Conservation (phyloP, 495 filamentous ascomycete species). For the Acidiella bohemica region DNA sequence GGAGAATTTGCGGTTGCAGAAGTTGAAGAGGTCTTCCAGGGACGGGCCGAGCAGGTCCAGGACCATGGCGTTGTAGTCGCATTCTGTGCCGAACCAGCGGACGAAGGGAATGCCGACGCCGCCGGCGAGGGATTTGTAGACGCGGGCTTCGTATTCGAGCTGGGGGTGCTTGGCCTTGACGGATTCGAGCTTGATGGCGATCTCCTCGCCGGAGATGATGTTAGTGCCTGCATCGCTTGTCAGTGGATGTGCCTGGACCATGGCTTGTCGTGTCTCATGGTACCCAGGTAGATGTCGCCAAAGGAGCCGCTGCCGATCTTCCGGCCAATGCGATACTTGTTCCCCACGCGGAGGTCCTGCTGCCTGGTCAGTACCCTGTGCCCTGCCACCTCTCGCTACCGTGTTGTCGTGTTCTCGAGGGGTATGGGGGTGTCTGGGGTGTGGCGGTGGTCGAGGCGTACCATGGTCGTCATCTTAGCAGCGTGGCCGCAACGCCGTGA, state of each 20-base stretch:
- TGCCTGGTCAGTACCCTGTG: background rate
- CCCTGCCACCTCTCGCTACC: background rate
- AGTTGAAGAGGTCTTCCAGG: slow-evolving; percentile 99
- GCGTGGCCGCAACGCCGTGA: slow-evolving; percentile 11
- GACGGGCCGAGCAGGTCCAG: slow-evolving; percentile 94
- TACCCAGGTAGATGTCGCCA: slow-evolving; percentile 96
- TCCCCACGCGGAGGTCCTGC: slow-evolving; percentile 97
- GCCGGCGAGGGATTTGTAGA: slow-evolving; percentile 98
- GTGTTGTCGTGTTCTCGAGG: background rate
- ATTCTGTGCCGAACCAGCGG: slow-evolving; percentile 99
- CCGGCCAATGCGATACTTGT: slow-evolving; percentile 98
- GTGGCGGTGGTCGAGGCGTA: slow-evolving; percentile 3
- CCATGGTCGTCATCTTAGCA: slow-evolving; percentile 21
- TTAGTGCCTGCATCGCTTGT: slow-evolving; percentile 58
- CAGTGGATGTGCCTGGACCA: slow-evolving; percentile 9
- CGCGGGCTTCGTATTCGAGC: slow-evolving; percentile 97
- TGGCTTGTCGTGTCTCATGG: slow-evolving; percentile 15
- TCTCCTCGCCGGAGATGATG: slow-evolving; percentile 99
- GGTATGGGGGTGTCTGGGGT: background rate
- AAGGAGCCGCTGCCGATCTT: slow-evolving; percentile 99
- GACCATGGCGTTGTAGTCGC: slow-evolving; percentile 99
- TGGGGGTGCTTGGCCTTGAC: slow-evolving; percentile 99
- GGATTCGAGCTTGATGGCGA: slow-evolving; percentile 98
- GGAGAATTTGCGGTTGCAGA: slow-evolving; percentile 99
- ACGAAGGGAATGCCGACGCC: slow-evolving; percentile 99